phyloP scores from a whole-genome alignment of 306 rosid species.

The Prunus mongolica region DNA sequence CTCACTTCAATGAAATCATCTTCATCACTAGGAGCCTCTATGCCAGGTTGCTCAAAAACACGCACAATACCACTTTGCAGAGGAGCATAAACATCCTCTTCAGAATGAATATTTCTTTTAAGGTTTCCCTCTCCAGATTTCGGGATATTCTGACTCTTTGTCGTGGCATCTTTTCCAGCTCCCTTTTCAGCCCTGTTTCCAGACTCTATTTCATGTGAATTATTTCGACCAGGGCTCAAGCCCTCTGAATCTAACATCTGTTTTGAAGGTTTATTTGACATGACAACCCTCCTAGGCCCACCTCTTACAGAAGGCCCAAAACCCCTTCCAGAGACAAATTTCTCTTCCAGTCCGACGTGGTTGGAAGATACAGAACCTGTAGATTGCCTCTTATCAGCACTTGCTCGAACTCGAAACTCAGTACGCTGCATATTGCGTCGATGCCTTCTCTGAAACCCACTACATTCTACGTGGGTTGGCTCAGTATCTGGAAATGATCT shows the following conservation, averaged over 20 bases:
- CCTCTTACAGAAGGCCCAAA: slow-evolving; percentile 41
- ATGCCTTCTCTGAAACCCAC: slow-evolving; percentile 64
- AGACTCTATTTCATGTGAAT: slow-evolving; percentile 42
- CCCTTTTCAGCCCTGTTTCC: slow-evolving; percentile 50
- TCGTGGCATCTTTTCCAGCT: slow-evolving; percentile 43
- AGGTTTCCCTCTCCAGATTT: slow-evolving; percentile 67
- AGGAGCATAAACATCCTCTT: slow-evolving; percentile 79
- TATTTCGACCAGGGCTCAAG: slow-evolving; percentile 29
- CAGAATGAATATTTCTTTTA: slow-evolving; percentile 67
- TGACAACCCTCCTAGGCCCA: slow-evolving; percentile 47
- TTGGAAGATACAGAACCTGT: slow-evolving; percentile 39
- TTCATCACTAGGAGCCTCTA: slow-evolving; percentile 96
- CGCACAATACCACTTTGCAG: slow-evolving; percentile 90
- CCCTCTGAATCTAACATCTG: slow-evolving; percentile 38
- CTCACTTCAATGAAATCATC: slow-evolving; percentile 96
- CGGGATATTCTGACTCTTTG: slow-evolving; percentile 42
- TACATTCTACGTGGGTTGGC: slow-evolving; percentile 37
- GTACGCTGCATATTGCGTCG: slow-evolving; percentile 63
- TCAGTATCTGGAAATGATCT: slow-evolving; percentile 51
- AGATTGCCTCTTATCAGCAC: slow-evolving; percentile 54
- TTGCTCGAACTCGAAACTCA: slow-evolving; percentile 81
- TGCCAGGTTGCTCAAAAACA: slow-evolving; percentile 94
- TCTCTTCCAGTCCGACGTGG: slow-evolving; percentile 45
- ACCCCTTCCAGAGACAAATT: slow-evolving; percentile 43
- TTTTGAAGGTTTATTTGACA: slow-evolving; percentile 42